phyloP scores from a whole-genome alignment of 352 stramenopile species.

The Phytopythium vexans region DNA sequence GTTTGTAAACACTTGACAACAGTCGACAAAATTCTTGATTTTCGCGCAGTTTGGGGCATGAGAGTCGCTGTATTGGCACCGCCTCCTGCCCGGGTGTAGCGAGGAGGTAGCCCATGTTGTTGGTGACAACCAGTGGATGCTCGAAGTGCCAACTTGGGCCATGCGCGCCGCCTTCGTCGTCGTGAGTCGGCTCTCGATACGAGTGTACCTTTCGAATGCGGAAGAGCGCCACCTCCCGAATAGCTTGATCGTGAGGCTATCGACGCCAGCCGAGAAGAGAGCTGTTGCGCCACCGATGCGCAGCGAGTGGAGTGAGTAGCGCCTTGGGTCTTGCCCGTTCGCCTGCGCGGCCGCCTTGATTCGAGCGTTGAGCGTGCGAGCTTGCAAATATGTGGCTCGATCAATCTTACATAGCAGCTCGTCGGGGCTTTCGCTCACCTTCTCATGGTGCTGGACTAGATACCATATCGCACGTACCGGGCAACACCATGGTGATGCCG shows the following conservation, averaged over 20 bases:
- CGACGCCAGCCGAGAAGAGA: slow-evolving; percentile 5
- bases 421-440: slow-evolving; percentile 1
- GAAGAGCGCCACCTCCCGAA: slow-evolving; percentile 12
- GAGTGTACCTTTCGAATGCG: slow-evolving; percentile 7
- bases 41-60: no score
- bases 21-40: no score
- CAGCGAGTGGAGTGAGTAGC: slow-evolving; percentile 1
- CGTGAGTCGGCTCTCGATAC: slow-evolving; percentile 5
- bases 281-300: slow-evolving; percentile 10
- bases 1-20: no score
- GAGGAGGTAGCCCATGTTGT: slow-evolving; percentile 7
- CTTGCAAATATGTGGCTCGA: slow-evolving; percentile 1
- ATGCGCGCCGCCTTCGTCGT: slow-evolving; percentile 3
- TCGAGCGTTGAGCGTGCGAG: neutral
- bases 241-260: slow-evolving; percentile 11
- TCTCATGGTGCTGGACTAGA: slow-evolving; percentile 3
- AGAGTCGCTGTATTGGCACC: no score
- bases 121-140: neutral
- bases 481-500: slow-evolving; percentile 4
- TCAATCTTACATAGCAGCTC: slow-evolving; percentile 10
- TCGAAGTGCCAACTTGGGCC: neutral
- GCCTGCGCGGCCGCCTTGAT: slow-evolving; percentile 7
- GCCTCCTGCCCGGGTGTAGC: slow-evolving; percentile 9
- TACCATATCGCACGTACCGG: slow-evolving; percentile 6
- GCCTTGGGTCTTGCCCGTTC: neutral